phyloP scores from a whole-genome alignment of 495 filamentous ascomycete species.

The Penicillium diatomitis region DNA sequence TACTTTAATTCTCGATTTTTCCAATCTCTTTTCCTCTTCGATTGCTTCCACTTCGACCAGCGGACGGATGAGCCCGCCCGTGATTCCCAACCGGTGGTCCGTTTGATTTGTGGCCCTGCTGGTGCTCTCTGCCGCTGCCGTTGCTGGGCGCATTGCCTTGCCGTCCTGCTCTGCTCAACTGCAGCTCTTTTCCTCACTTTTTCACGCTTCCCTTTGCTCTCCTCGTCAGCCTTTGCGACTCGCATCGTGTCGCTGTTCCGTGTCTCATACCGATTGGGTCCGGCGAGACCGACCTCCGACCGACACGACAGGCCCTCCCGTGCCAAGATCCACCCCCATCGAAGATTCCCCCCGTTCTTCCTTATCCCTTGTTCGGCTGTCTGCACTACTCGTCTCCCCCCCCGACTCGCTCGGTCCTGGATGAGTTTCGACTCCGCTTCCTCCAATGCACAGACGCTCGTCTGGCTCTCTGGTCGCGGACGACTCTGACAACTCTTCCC shows the following conservation, averaged over 20 bases:
- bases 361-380: too few species aligned
- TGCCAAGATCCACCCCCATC: conserved; percentile 16
- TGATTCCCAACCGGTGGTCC: not conserved
- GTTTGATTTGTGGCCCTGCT: not conserved
- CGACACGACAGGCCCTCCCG: conserved; percentile 2
- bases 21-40: not conserved
- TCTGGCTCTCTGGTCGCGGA: conserved; percentile 42
- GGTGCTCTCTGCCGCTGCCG: not conserved
- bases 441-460: conserved; percentile 45
- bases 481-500: conserved; percentile 35
- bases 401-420: conserved; percentile 18
- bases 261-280: conserved; percentile 4
- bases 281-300: conserved; percentile 7
- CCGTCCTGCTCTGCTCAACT: not conserved
- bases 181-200: not conserved
- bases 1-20: too few species aligned
- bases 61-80: not conserved
- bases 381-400: not conserved
- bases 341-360: not conserved
- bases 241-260: conserved; percentile 3
- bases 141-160: not conserved
- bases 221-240: not conserved
- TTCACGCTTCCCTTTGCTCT: not conserved
- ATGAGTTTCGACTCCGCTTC: conserved; percentile 32
- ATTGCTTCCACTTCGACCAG: not conserved